Evolutionary conservation across 768 basidiomycete genomes (phyloP).

Genomic region (Heimioporus sp.): DNA sequence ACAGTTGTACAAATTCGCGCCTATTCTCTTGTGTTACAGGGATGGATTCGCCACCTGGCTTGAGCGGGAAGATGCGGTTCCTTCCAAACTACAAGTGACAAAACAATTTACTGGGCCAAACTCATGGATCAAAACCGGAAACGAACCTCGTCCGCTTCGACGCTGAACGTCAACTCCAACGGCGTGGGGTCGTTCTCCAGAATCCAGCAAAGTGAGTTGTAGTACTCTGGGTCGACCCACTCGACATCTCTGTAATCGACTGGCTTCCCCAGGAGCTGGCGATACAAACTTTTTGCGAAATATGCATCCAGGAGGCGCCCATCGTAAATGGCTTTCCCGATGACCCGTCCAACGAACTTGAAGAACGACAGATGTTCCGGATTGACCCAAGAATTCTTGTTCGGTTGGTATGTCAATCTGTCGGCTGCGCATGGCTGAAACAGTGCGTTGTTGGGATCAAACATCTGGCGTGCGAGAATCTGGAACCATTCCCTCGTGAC

Average conservation of each 20-base stretch:
- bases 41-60: slow-evolving; percentile 78
- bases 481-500: slow-evolving; percentile 99
- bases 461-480: slow-evolving; percentile 97
- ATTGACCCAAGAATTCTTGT: slow-evolving; percentile 91
- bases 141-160: slow-evolving; percentile 87
- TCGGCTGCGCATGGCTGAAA: slow-evolving; percentile 99
- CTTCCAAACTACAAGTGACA: slow-evolving; percentile 71
- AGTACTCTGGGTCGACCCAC: slow-evolving; percentile 98
- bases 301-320: slow-evolving; percentile 95
- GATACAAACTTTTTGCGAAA: slow-evolving; percentile 95
- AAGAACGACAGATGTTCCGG: slow-evolving; percentile 96
- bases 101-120: neutral
- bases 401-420: slow-evolving; percentile 92
- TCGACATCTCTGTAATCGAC: slow-evolving; percentile 97
- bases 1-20: slow-evolving; percentile 92
- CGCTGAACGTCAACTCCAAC: slow-evolving; percentile 89
- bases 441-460: slow-evolving; percentile 96
- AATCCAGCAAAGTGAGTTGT: slow-evolving; percentile 98
- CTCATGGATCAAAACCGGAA: neutral
- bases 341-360: slow-evolving; percentile 97
- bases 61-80: slow-evolving; percentile 83
- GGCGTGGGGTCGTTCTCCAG: slow-evolving; percentile 90
- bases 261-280: slow-evolving; percentile 89
- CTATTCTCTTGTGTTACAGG: slow-evolving; percentile 97
- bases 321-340: slow-evolving; percentile 97